Conservation (phyloP, 169 alveolate species). For the Amoebophrya sp. region DNA sequence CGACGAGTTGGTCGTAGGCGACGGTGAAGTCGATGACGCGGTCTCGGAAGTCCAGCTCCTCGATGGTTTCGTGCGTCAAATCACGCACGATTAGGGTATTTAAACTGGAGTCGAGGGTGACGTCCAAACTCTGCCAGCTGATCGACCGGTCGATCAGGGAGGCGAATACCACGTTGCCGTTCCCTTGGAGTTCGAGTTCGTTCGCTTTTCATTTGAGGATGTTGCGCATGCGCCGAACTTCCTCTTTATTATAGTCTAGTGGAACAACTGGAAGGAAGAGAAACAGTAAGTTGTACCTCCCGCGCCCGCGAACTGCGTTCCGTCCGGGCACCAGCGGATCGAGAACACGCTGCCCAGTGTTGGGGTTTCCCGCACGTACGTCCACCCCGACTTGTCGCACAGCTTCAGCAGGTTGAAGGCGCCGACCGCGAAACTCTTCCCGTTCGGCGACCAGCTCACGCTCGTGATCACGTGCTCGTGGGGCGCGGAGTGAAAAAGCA, state of each 20-base stretch:
- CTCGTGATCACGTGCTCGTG: constrained; percentile 62
- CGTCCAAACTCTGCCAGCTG: not conserved
- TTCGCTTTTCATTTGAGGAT: no score
- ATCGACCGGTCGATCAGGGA: not conserved
- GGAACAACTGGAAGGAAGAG: no score
- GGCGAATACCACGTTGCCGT: not conserved
- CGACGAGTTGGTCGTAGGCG: constrained; percentile 52
- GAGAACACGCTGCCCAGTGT: constrained; percentile 47
- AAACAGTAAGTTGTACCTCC: not conserved
- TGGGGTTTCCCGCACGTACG: constrained; percentile 53
- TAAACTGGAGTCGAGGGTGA: not conserved
- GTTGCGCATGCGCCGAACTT: not conserved
- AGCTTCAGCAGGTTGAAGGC: constrained; percentile 60
- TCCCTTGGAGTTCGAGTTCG: no score
- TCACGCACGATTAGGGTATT: not conserved
- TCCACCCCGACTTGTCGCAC: constrained; percentile 73
- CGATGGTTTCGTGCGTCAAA: constrained; percentile 10
- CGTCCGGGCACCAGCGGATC: constrained; percentile 59
- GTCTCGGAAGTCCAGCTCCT: constrained; percentile 63
- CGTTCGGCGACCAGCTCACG: constrained; percentile 68
- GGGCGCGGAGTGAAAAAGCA: constrained; percentile 48
- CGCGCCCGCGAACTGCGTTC: constrained; percentile 62
- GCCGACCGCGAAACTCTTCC: constrained; percentile 69
- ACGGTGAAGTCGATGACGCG: constrained; percentile 59
- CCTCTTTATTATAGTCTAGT: no score